Base-by-base conservation (phyloP, 768 basidiomycete genomes). In the Xanthoconium purpureum region DNA sequence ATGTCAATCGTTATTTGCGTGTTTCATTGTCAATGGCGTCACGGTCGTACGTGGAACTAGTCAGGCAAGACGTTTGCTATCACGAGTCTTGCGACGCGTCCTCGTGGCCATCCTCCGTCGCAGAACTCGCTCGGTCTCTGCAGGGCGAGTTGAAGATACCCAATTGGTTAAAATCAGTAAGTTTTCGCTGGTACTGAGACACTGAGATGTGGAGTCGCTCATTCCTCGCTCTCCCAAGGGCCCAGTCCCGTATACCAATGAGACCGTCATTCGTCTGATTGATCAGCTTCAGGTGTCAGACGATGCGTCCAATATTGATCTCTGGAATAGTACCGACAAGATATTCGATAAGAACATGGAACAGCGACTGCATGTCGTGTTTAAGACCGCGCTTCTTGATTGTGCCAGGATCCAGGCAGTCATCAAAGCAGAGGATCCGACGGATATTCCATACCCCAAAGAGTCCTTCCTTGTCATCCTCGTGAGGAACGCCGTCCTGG, bases 381-480 rank as follows among this genome's bases (percentile, higher is more conserved):
- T 55, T 13, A 40, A 58, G 10, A 35, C 24, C 2, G 48, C 45
- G 13, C 54, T 58, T n/a, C 24, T 46, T 2, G 57, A 56, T 20
- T 56, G 57, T 7, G 49, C 49, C 29, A 47, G 57, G 35, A 47
- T 59, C 12, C 57, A 17, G 10, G 49, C 54, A 24, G 57, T 51
- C 5, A 18, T 56, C 15, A 18, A 50, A 13, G 13, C 42, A 36
- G 57, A 58, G 29, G 9, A 20, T 3, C 14, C 20, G 4, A 51
- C 58, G 7, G 14, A 6, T 2, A 51, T 9, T 0, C 29, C 13
- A 14, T 47, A 14, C 38, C 54, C 54, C n/a, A 56, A 59, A n/a
- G 54, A 59, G 18, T 58, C 57, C 0, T 56, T 58, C 42, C 54
- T 55, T 18, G 48, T 37, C 15, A 5, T 55, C 29, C 54, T 56